phyloP scores from a whole-genome alignment of 805 yeast genomes.

The Maudiozyma barnettii region DNA sequence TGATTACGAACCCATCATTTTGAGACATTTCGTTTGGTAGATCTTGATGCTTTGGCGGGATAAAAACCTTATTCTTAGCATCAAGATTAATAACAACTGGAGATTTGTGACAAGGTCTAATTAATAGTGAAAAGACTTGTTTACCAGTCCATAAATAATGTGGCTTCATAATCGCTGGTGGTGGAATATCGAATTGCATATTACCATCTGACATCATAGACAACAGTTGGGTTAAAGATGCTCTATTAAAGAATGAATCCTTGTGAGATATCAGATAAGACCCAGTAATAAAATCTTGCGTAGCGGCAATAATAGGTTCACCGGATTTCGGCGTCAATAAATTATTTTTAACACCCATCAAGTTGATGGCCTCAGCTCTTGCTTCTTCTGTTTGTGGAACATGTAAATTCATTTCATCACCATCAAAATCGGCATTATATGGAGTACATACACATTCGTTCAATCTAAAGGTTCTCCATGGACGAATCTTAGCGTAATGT shows the following conservation, averaged over 20 bases:
- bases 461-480: constrained; percentile 95
- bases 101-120: constrained; percentile 67
- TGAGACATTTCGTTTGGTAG: constrained; percentile 92
- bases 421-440: constrained; percentile 98
- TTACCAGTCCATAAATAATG: constrained; percentile 93
- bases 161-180: constrained; percentile 90
- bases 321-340: constrained; percentile 94
- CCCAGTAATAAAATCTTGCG: constrained; percentile 98
- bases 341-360: constrained; percentile 97
- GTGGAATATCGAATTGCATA: constrained; percentile 83
- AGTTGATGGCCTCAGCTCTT: constrained; percentile 93
- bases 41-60: constrained; percentile 58
- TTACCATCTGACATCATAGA: constrained; percentile 95
- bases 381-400: constrained; percentile 99
- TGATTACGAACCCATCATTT: constrained; percentile 88
- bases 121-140: constrained; percentile 82
- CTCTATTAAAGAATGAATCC: constrained; percentile 87
- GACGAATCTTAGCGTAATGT: constrained; percentile 91
- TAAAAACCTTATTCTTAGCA: constrained; percentile 85
- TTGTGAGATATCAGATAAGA: constrained; percentile 87
- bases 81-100: constrained; percentile 84
- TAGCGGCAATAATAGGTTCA: constrained; percentile 98
- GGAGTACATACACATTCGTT: constrained; percentile 99
- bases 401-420: constrained; percentile 98
- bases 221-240: constrained; percentile 68